Conservation (phyloP, 805 yeast species). For the Candida ulmi region DNA sequence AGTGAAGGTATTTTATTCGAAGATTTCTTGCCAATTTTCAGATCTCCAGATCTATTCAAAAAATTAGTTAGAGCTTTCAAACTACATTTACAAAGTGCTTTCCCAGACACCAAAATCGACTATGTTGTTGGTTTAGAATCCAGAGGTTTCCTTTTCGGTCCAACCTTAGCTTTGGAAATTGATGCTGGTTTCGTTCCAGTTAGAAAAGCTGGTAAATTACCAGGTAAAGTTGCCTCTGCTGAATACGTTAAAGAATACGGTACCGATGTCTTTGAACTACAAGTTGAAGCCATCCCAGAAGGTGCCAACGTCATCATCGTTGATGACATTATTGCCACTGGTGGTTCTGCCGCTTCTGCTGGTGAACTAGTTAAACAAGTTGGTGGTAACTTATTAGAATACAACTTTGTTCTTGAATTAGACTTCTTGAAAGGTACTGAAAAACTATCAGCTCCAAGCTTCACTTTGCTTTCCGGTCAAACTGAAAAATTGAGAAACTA, state of each 20-base stretch:
- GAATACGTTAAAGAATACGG: constrained; percentile 91
- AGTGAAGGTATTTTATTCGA: constrained; percentile 88
- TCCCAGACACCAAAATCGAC: constrained; percentile 61
- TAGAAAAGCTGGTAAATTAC: constrained; percentile 92
- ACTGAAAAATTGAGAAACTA: constrained; percentile 39
- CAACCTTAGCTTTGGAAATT: constrained; percentile 84
- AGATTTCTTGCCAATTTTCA: constrained; percentile 93
- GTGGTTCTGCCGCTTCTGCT: constrained; percentile 94
- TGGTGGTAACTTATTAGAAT: constrained; percentile 73
- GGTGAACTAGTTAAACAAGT: constrained; percentile 71
- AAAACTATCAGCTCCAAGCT: constrained; percentile 78
- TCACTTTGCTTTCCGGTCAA: constrained; percentile 84
- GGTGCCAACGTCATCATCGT: constrained; percentile 83
- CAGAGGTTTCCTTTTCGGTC: constrained; percentile 96
- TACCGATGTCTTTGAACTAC: constrained; percentile 82
- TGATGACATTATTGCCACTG: constrained; percentile 97
- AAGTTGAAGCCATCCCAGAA: constrained; percentile 69
- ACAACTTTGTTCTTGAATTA: constrained; percentile 86
- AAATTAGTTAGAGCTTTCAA: constrained; percentile 78
- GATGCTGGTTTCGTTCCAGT: constrained; percentile 92
- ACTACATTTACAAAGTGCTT: constrained; percentile 55
- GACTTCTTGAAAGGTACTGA: constrained; percentile 93
- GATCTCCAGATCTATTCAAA: constrained; percentile 73
- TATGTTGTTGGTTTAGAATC: constrained; percentile 93
- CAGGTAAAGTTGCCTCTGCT: constrained; percentile 74